Evolutionary conservation across 371 early-diverging fungal species (phyloP), one percentile per base, ranked within the genome.

Genomic region (Dinochytrium kinnereticum): DNA sequence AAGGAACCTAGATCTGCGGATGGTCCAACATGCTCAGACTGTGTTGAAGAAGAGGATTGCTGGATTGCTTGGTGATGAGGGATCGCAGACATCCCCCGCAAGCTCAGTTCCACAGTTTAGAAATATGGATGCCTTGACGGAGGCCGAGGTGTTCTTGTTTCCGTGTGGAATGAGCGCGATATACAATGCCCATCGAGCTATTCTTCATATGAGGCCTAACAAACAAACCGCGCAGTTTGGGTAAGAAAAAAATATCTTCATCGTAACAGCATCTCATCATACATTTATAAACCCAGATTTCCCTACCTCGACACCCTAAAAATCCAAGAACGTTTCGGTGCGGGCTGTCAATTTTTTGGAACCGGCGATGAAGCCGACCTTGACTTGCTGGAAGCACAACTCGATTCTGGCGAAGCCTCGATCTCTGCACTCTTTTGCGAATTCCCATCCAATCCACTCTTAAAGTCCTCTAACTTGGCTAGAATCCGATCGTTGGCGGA

Each of bases 301-400:
- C 94, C 96, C 1, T 98, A 98, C 81, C 90, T 92, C 0, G 98
- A 98, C 77, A 96, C 97, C 19, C 86, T 97, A 53, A 98, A 98
- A 83, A 93, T 98, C 39, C 87, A 96, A 71, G 86, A 96, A 80
- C 96, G 96, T 80, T 96, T 96, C 87, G 95, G 96, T 0, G 31
- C 75, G 40, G 86, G 96, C 1, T 92, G 92, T 70, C 85, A 91
- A 75, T 95, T 97, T 79, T 89, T 91, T 65, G 97, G 95, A 13
- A 78, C 88, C 64, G 97, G 96, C 39, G 91, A 92, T 51, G 88
- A 88, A 24, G 67, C 75, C 1, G 92, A 93, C 72, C 85, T 96
- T 28, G 92, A 89, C 31, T 75, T 82, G 37, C 83, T 96, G 15
- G 94, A 94, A 76, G 71, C 73, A 1, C 90, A 91, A 74, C 7